phyloP scores from a whole-genome alignment of 2,329 filamentous ascomycete species.

The Pseudogymnoascus sp. region DNA sequence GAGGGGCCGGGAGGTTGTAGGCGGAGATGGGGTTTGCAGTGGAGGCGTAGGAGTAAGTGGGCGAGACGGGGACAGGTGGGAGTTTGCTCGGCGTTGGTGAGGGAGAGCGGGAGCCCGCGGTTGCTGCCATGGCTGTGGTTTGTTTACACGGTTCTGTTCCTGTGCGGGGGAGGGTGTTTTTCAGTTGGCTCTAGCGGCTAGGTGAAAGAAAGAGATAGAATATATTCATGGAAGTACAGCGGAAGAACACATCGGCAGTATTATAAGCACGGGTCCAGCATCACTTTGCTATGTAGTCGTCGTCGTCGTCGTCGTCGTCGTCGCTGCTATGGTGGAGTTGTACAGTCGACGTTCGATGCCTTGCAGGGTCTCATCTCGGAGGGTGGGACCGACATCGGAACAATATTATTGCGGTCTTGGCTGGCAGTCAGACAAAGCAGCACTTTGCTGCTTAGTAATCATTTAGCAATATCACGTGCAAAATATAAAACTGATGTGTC shows the following conservation, averaged over 20 bases:
- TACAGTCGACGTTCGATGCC: not conserved
- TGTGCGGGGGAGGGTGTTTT: not conserved
- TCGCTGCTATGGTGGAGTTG: not conserved
- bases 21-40: constrained; percentile 51
- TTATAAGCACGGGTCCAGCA: not conserved
- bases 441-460: constrained; percentile 8
- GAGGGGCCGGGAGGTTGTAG: constrained; percentile 47
- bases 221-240: not conserved
- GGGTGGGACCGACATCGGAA: not conserved
- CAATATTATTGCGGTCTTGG: constrained; percentile 1
- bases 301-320: not conserved
- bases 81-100: constrained; percentile 49
- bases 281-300: not conserved
- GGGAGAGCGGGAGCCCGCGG: constrained; percentile 25
- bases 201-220: not conserved
- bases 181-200: not conserved
- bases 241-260: not conserved
- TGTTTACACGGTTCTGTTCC: constrained; percentile 10
- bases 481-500: not conserved
- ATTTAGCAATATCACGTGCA: too few relatives aligned
- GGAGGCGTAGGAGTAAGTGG: constrained; percentile 54
- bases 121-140: constrained; percentile 15
- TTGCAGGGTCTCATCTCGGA: constrained; percentile 1
- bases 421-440: too few relatives aligned
- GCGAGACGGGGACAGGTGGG: constrained; percentile 52